A percentile compares a stretch with the other conserved stretches of the same genome.
phyloP scores from a whole-genome alignment of 371 early-diverging fungal genomes.

The Syncephalastrum monosporum region DNA sequence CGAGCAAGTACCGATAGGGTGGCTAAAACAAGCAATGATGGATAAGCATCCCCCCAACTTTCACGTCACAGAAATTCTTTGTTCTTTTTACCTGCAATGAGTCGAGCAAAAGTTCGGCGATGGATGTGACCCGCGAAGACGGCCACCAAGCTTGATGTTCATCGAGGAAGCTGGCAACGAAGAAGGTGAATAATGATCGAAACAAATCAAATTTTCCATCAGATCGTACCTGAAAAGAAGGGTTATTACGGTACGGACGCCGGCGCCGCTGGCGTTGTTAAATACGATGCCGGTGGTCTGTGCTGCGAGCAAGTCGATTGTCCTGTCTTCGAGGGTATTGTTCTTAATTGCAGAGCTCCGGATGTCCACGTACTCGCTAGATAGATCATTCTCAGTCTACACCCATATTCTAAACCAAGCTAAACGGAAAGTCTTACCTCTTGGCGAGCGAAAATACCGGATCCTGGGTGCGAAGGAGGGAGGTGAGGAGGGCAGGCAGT shows the following conservation, averaged over 20 bases:
- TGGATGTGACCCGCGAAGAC: conserved; percentile 37
- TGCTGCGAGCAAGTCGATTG: conserved; percentile 37
- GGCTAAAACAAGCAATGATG: conserved; percentile 26
- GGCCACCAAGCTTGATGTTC: conserved; percentile 54
- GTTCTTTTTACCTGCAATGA: conserved; percentile 37
- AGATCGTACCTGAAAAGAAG: conserved; percentile 35
- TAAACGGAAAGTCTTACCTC: not conserved
- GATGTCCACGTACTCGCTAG: conserved; percentile 18
- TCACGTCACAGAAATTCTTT: not conserved
- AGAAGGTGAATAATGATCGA: not conserved
- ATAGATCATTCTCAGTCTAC: no score
- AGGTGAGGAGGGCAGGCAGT: conserved; percentile 43
- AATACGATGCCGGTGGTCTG: conserved; percentile 50
- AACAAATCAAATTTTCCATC: no score
- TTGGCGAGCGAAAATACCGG: no score
- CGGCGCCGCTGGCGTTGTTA: conserved; percentile 42
- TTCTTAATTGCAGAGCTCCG: conserved; percentile 13
- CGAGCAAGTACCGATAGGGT: conserved; percentile 68
- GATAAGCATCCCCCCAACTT: not conserved
- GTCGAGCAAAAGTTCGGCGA: conserved; percentile 30
- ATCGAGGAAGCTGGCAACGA: conserved; percentile 45
- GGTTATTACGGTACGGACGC: conserved; percentile 41
- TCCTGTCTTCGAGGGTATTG: conserved; percentile 18
- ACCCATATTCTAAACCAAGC: not conserved
- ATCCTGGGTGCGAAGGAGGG: no score